Evolutionary conservation across 2,329 filamentous ascomycete species (phyloP).

Genomic region (Hymenoscyphus albidus): DNA sequence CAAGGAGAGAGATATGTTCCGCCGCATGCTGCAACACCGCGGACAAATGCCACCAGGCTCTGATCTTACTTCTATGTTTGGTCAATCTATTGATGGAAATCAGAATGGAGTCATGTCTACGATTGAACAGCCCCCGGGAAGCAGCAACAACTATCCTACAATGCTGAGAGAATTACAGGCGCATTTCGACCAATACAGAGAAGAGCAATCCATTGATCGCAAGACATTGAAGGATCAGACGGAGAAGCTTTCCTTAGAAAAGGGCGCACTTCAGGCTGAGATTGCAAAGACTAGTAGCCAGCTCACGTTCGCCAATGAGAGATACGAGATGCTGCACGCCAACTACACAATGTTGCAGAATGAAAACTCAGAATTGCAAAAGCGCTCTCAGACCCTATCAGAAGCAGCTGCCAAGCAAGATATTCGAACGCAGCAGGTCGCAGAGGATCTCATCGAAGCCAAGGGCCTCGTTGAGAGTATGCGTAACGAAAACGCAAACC

Average conservation of each 20-base stretch:
- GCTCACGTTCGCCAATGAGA: conserved; percentile 73
- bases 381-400: conserved; percentile 70
- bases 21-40: conserved; percentile 81
- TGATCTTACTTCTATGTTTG: conserved; percentile 67
- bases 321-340: conserved; percentile 83
- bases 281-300: conserved; percentile 77
- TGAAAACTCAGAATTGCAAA: conserved; percentile 84
- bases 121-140: conserved; percentile 51
- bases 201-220: conserved; percentile 78
- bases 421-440: conserved; percentile 82
- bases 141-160: conserved; percentile 65
- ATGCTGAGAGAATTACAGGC: conserved; percentile 82
- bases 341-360: conserved; percentile 80
- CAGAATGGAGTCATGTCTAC: conserved; percentile 52
- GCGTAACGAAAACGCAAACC: conserved; percentile 84
- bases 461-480: conserved; percentile 79
- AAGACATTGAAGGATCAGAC: conserved; percentile 80
- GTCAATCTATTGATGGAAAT: conserved; percentile 61
- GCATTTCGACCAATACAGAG: conserved; percentile 85
- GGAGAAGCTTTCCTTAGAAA: conserved; percentile 76
- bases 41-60: conserved; percentile 54
- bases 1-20: conserved; percentile 95
- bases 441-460: conserved; percentile 87
- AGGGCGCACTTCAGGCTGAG: conserved; percentile 76
- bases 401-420: conserved; percentile 89